phyloP scores from a whole-genome alignment of 1,284 basidiomycete genomes.

The Tilletia setariae region DNA sequence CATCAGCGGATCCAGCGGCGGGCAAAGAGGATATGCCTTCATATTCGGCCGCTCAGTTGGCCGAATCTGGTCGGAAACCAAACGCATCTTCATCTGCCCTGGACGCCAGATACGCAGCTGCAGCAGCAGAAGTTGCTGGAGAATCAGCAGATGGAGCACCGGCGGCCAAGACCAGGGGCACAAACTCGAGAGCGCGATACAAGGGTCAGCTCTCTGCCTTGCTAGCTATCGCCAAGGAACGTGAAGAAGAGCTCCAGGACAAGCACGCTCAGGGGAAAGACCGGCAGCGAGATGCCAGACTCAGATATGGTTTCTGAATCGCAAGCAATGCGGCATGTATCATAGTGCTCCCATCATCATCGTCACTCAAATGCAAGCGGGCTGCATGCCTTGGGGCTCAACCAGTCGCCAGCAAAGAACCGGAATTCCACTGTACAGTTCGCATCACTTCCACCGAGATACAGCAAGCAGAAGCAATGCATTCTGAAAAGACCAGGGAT shows the following conservation, averaged over 20 bases:
- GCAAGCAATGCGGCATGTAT: no score
- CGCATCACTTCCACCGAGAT: no score
- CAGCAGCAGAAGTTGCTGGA: slow-evolving; percentile 21
- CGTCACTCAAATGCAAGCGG: no score
- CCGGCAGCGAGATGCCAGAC: slow-evolving; percentile 23
- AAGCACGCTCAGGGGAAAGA: slow-evolving; percentile 36
- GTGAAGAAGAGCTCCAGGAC: slow-evolving; percentile 37
- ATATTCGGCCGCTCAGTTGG: slow-evolving; percentile 13
- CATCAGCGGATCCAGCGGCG: not conserved
- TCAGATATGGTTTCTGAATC: slow-evolving; percentile 33
- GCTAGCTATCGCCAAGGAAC: slow-evolving; percentile 42
- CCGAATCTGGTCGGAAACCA: not conserved
- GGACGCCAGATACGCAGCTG: slow-evolving; percentile 37
- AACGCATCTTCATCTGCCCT: slow-evolving; percentile 22
- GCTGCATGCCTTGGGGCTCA: no score
- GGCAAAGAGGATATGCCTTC: slow-evolving; percentile 1
- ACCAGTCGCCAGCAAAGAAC: no score
- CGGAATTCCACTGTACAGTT: no score
- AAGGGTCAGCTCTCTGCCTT: slow-evolving; percentile 47
- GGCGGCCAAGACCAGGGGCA: slow-evolving; percentile 18
- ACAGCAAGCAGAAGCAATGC: no score
- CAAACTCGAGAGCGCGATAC: slow-evolving; percentile 32
- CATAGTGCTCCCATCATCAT: no score
- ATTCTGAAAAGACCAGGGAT: not conserved
- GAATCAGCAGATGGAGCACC: not conserved